A percentile compares a stretch with the other conserved stretches of the same genome.
Conservation (phyloP, 495 filamentous ascomycete species). For the Penicillium turbatum region DNA sequence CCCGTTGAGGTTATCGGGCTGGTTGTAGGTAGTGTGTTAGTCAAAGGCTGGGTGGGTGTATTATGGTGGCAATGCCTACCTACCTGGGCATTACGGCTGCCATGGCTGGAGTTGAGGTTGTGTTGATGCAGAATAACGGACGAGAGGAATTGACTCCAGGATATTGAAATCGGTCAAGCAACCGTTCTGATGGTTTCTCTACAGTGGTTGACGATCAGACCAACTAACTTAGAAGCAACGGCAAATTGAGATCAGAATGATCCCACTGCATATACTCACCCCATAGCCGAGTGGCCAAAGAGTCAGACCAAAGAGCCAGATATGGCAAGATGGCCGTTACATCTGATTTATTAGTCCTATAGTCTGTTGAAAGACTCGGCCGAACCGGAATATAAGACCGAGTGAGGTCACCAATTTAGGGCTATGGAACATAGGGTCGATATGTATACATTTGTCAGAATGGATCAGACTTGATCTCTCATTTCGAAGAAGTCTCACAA, state of each 20-base stretch:
- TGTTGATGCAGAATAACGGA: not conserved
- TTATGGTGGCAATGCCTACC: no score
- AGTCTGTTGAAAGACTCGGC: no score
- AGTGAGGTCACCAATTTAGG: not conserved
- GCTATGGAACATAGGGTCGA: not conserved
- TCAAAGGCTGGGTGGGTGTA: no score
- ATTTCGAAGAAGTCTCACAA: not conserved
- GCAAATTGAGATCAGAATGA: not conserved
- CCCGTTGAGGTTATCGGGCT: conserved; percentile 11
- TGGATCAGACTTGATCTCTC: not conserved
- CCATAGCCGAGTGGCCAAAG: not conserved
- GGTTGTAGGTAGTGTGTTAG: no score
- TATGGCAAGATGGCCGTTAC: no score
- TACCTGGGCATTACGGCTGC: conserved; percentile 6
- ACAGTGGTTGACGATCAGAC: no score
- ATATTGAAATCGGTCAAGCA: no score
- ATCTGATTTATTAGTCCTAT: no score
- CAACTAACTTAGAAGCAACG: no score
- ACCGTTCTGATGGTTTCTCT: no score
- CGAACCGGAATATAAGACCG: not conserved
- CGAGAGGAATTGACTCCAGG: not conserved
- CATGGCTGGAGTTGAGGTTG: not conserved
- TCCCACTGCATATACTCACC: no score
- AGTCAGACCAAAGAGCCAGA: no score
- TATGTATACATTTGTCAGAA: not conserved